Evolutionary conservation across 2,329 filamentous ascomycete genomes (phyloP).

Genomic region (Colletotrichum euphorbiae): DNA sequence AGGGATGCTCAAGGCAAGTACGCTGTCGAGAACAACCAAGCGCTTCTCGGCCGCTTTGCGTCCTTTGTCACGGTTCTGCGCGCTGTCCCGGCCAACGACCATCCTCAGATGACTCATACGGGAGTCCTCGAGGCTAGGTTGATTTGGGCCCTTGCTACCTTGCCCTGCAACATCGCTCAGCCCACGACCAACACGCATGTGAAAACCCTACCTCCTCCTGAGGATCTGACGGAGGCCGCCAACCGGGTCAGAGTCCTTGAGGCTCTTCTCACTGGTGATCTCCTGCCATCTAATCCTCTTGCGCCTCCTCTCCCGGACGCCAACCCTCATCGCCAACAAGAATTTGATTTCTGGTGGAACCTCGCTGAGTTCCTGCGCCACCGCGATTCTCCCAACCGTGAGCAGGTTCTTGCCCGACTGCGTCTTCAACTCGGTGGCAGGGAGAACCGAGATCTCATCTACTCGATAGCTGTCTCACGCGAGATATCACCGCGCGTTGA

Average conservation of each 20-base stretch:
- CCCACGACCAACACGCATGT: conserved; percentile 50
- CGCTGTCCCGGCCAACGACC: conserved; percentile 61
- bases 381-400: conserved; percentile 70
- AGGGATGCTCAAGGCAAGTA: conserved; percentile 56
- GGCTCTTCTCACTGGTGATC: conserved; percentile 78
- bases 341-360: conserved; percentile 85
- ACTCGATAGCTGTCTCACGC: conserved; percentile 85
- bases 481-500: conserved; percentile 76
- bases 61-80: conserved; percentile 70
- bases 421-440: conserved; percentile 80
- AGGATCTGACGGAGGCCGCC: conserved; percentile 72
- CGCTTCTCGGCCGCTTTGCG: conserved; percentile 74
- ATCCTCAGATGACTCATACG: conserved; percentile 64
- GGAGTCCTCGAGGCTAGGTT: conserved; percentile 67
- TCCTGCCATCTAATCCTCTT: conserved; percentile 69
- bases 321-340: conserved; percentile 67
- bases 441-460: conserved; percentile 91
- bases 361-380: conserved; percentile 75
- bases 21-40: conserved; percentile 63
- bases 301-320: conserved; percentile 60
- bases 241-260: conserved; percentile 82
- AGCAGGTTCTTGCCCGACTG: conserved; percentile 73
- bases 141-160: conserved; percentile 69
- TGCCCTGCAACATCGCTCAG: conserved; percentile 55
- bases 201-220: conserved; percentile 60